These are phyloP conservation scores for Coffea humblotiana DNA, from an alignment of 305 asterid species.

Conservation along the genomic window DNA sequence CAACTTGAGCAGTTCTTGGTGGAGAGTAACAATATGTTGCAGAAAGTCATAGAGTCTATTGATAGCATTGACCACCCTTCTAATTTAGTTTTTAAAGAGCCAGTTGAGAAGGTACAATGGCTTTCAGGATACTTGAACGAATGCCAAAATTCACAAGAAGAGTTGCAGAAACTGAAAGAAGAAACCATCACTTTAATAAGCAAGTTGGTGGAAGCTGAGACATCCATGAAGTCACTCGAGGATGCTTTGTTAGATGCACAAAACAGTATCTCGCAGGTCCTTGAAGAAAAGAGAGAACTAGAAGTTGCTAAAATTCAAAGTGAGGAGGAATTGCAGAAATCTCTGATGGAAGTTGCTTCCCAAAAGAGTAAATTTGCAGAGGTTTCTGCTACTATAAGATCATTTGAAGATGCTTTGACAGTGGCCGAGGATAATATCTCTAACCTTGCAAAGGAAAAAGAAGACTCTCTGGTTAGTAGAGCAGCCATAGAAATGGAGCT, in stretches of 20 bases:
- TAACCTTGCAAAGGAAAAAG: slow-evolving; percentile 20
- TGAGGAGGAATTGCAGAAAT: slow-evolving; percentile 66
- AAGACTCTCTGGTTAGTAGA: slow-evolving; percentile 18
- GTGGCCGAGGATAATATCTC: slow-evolving; percentile 18
- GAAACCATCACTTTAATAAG: slow-evolving; percentile 49
- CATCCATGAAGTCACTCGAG: slow-evolving; percentile 50
- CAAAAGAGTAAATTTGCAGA: slow-evolving; percentile 53
- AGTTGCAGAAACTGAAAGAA: slow-evolving; percentile 57
- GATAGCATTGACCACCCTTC: slow-evolving; percentile 59
- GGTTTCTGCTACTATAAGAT: slow-evolving; percentile 39
- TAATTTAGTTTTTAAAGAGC: slow-evolving; percentile 56
- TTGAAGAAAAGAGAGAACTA: slow-evolving; percentile 71
- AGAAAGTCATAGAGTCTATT: slow-evolving; percentile 62
- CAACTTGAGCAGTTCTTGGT: slow-evolving; percentile 68
- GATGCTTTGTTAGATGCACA: slow-evolving; percentile 62
- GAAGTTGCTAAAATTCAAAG: slow-evolving; percentile 52
- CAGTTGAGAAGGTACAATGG: slow-evolving; percentile 77
- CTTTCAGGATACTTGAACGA: slow-evolving; percentile 53
- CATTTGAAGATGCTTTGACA: slow-evolving; percentile 26
- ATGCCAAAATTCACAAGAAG: slow-evolving; percentile 54
- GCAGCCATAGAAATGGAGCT: slow-evolving; percentile 19
- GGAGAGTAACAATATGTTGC: slow-evolving; percentile 73
- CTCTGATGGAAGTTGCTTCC: slow-evolving; percentile 53
- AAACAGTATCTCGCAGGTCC: slow-evolving; percentile 47
- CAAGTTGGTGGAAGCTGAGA: slow-evolving; percentile 54